Base-by-base conservation (phyloP, 2,329 filamentous ascomycete species). In the Sporothrix dimorphospora region DNA sequence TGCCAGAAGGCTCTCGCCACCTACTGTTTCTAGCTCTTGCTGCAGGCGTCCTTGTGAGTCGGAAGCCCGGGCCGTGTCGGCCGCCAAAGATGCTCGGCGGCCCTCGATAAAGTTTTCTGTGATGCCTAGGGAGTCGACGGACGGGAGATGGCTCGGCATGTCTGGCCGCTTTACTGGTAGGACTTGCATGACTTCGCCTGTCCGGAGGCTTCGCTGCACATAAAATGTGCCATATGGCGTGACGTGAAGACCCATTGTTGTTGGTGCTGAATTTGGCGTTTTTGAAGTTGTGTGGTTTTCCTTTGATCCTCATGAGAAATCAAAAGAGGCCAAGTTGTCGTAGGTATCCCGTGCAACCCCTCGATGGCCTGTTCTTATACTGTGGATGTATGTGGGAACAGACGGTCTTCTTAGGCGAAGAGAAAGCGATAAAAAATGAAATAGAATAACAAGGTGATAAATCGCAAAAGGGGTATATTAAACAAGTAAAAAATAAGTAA, bases 111-210 rank as follows among this genome's bases (percentile, higher is more conserved):
- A 75, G 59, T 72, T 73, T 1, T 75, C 72, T 12, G 71, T 73
- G 66, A 75, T 75, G 30, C 74, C 74, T 1, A 75, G 71, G 1
- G 71, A 45, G 51, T 72, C 74, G 57, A 75, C 74, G 0, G 73
- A 75, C 2, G 74, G 74, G 21, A 75, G 72, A 38, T 71, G 71
- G 40, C 66, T 71, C 2, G 74, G 74, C 24, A 55, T 73, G 12
- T 73, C 71, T 8, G 68, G 72, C 11, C 71, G 72, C 30, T 72
- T 69, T 21, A 75, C 73, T 8, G 74, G 74, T 24, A 75, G 21
- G 27, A 75, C 72, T 42, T 75, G 73, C 49, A 75, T 69, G 14
- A 75, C 72, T 51, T 75, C 74, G 38, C 74, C 74, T 1, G 74
- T 75, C 12, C 61, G 70, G 45, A 75, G 57, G 53, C 72, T 74